Conservation (phyloP, 2,329 filamentous ascomycete genomes). For the Epichloe gansuensis region DNA sequence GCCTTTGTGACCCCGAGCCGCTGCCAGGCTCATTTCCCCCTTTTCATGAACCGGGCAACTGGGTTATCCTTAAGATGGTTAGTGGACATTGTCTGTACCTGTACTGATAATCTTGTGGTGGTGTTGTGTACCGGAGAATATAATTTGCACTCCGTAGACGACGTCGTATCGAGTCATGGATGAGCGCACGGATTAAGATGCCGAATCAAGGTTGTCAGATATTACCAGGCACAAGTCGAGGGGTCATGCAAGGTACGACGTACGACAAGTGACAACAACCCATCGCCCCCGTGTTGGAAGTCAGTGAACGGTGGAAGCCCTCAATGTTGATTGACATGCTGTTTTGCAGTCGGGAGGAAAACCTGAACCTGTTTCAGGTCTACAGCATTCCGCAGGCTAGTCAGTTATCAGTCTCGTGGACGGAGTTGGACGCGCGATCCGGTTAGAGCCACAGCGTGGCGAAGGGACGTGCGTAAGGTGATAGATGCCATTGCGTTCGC, state of each 20-base stretch:
- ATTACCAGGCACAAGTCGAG: not conserved
- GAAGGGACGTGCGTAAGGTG: constrained; percentile 1
- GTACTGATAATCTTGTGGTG: not conserved
- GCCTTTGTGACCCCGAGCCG: too few species aligned
- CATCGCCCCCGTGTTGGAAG: not conserved
- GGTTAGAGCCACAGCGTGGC: constrained; percentile 3
- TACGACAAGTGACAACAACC: constrained; percentile 5
- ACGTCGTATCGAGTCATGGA: not conserved
- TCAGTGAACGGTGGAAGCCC: not conserved
- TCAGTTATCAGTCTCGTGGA: constrained; percentile 8
- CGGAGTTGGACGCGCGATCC: constrained; percentile 6
- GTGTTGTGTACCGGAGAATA: not conserved
- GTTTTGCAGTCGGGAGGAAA: constrained; percentile 6
- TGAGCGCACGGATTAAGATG: not conserved
- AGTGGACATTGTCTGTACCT: not conserved
- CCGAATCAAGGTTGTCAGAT: not conserved
- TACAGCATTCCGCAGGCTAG: not conserved
- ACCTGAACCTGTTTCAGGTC: constrained; percentile 11
- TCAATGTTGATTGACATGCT: not conserved
- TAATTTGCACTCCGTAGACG: not conserved
- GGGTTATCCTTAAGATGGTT: not conserved
- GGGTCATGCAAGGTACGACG: constrained; percentile 13
- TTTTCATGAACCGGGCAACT: not conserved
- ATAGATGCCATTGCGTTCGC: too few species aligned
- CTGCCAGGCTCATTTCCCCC: too few species aligned